Conservation (phyloP, 306 rosid species). For the Mucuna pruriens region DNA sequence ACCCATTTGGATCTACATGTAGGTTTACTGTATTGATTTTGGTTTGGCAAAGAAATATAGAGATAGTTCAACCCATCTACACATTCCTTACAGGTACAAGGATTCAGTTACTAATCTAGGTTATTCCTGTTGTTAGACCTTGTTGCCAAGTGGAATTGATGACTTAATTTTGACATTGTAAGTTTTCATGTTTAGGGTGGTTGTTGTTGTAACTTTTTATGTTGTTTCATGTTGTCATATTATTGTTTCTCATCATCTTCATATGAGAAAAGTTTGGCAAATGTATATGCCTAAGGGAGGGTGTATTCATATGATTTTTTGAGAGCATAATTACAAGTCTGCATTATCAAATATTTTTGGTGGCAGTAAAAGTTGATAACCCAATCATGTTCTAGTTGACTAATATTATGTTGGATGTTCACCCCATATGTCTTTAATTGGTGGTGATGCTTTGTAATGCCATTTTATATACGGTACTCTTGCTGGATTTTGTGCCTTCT, state of each 20-base stretch:
- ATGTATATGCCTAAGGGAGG: not conserved
- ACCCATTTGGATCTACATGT: slow-evolving; percentile 32
- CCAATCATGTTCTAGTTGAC: not conserved
- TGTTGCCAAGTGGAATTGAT: slow-evolving; percentile 1
- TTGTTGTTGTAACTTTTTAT: slow-evolving; percentile 6
- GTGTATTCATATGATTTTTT: not conserved
- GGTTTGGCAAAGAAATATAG: slow-evolving; percentile 92
- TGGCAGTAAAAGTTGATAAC: not conserved
- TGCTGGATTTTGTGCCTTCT: not conserved
- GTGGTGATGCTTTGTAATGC: slow-evolving; percentile 14
- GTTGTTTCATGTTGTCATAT: not conserved
- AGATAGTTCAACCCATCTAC: slow-evolving; percentile 86
- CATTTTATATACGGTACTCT: not conserved
- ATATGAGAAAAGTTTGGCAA: not conserved
- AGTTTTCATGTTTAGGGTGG: not conserved
- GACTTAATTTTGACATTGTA: not conserved
- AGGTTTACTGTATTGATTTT: slow-evolving; percentile 81
- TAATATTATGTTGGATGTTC: not conserved
- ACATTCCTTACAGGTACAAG: slow-evolving; percentile 86
- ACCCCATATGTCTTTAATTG: not conserved
- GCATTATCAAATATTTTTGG: slow-evolving; percentile 4
- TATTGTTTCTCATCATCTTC: not conserved
- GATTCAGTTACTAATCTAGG: slow-evolving; percentile 3
- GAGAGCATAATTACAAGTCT: not conserved
- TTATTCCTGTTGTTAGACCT: slow-evolving; percentile 16